Percentiles rank a stretch among this genome's conserved stretches.
Evolutionary conservation across 805 yeast genomes (phyloP).

Genomic region (Diddensiella transvaalensis): DNA sequence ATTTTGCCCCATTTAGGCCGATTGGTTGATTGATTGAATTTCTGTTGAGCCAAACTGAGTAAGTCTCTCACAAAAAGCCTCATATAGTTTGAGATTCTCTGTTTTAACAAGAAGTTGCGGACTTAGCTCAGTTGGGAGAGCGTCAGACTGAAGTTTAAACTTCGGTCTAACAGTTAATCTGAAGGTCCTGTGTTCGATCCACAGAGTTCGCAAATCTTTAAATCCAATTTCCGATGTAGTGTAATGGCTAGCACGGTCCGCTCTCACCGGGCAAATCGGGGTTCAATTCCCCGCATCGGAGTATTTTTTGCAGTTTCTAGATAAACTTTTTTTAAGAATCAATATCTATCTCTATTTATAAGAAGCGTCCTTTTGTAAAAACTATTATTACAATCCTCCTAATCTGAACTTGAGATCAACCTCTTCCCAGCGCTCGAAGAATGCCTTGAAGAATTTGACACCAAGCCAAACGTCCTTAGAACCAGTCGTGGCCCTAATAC

Average conservation of each 20-base stretch:
- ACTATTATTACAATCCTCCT: slow-evolving; percentile 29
- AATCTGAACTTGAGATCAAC: slow-evolving; percentile 37
- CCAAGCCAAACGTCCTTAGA: slow-evolving; percentile 74
- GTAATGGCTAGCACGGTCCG: slow-evolving; percentile 62
- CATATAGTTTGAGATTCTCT: too few relatives aligned
- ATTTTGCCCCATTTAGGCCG: too few relatives aligned
- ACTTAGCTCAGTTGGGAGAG: slow-evolving; percentile 50
- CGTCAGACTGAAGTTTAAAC: slow-evolving; percentile 43
- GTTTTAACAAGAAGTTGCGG: slow-evolving; percentile 28
- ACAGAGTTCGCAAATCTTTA: slow-evolving; percentile 44
- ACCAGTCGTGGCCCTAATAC: slow-evolving; percentile 78
- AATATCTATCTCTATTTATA: too few relatives aligned
- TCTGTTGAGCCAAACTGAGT: too few relatives aligned
- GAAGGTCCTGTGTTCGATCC: slow-evolving; percentile 91
- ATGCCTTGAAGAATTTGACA: slow-evolving; percentile 65
- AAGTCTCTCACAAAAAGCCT: too few relatives aligned
- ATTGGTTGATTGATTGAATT: too few relatives aligned
- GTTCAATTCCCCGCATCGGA: slow-evolving; percentile 80
- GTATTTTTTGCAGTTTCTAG: slow-evolving; percentile 23
- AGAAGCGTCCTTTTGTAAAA: too few relatives aligned
- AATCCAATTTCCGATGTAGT: slow-evolving; percentile 46
- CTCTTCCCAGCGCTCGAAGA: slow-evolving; percentile 62
- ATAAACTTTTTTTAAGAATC: neutral
- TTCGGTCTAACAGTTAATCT: slow-evolving; percentile 42
- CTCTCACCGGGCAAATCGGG: slow-evolving; percentile 67